Percentiles rank a stretch among this genome's conserved stretches.
Conservation (phyloP, 228 moss, liverwort and hornwort genomes). For the Sphagnum fallax region DNA sequence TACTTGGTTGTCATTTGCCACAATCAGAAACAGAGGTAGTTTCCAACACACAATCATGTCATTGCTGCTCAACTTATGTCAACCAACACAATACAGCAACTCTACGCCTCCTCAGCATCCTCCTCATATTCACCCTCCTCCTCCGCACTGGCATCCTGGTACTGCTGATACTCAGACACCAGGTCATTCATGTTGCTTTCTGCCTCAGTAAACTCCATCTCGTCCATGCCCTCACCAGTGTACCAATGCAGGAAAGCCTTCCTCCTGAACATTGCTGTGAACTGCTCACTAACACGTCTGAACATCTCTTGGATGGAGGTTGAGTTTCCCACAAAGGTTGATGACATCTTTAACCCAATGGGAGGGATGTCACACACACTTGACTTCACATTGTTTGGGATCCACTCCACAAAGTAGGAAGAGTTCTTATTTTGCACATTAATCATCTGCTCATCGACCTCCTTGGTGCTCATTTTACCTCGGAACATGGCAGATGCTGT, state of each 20-base stretch:
- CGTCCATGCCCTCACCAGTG: slow-evolving; percentile 14
- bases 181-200: slow-evolving; percentile 15
- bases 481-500: slow-evolving; percentile 11
- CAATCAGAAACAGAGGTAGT: too few species aligned
- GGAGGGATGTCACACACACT: slow-evolving; percentile 44
- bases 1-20: too few species aligned
- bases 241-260: slow-evolving; percentile 13
- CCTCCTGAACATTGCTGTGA: slow-evolving; percentile 11
- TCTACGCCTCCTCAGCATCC: slow-evolving; percentile 3
- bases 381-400: slow-evolving; percentile 45
- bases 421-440: slow-evolving; percentile 18
- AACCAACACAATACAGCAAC: background rate
- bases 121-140: slow-evolving; percentile 15
- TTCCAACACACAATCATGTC: too few species aligned
- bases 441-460: slow-evolving; percentile 45
- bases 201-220: slow-evolving; percentile 13
- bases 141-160: slow-evolving; percentile 10
- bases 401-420: slow-evolving; percentile 31
- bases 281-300: slow-evolving; percentile 9
- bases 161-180: slow-evolving; percentile 11
- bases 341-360: slow-evolving; percentile 41
- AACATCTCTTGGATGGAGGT: slow-evolving; percentile 18
- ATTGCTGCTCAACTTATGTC: too few species aligned
- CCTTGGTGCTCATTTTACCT: slow-evolving; percentile 25
- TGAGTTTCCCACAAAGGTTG: slow-evolving; percentile 38